Evolutionary conservation across 768 basidiomycete genomes (phyloP).

Genomic region (Boletus subparvulus): DNA sequence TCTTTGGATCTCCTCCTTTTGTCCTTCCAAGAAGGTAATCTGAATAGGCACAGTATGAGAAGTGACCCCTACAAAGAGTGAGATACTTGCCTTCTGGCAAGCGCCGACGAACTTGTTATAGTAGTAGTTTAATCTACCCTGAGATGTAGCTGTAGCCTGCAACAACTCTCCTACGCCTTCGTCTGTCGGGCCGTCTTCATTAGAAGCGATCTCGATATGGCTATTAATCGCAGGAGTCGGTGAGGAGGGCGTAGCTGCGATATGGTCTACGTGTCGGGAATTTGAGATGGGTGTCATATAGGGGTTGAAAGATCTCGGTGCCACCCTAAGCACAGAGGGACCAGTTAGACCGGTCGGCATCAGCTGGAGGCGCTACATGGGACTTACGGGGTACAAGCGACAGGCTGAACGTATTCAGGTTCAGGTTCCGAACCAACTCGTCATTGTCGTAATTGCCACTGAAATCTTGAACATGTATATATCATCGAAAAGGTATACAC

Average conservation of each 20-base stretch:
- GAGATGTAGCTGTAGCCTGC: slow-evolving; percentile 17
- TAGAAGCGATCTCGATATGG: neutral
- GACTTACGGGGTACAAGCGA: slow-evolving; percentile 23
- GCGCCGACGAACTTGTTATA: slow-evolving; percentile 11
- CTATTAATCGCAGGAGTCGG: slow-evolving; percentile 5
- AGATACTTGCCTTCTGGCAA: slow-evolving; percentile 11
- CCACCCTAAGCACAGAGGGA: slow-evolving; percentile 8
- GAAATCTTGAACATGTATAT: neutral
- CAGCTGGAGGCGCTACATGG: neutral
- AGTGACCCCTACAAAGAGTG: neutral
- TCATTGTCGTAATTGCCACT: neutral
- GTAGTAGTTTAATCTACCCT: slow-evolving; percentile 12
- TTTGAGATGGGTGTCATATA: slow-evolving; percentile 30
- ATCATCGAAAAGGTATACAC: neutral
- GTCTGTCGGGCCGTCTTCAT: neutral
- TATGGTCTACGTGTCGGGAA: slow-evolving; percentile 9
- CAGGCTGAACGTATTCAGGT: neutral
- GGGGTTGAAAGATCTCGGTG: slow-evolving; percentile 18
- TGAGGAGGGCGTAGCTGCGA: neutral
- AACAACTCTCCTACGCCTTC: slow-evolving; percentile 7
- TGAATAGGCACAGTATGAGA: slow-evolving; percentile 4
- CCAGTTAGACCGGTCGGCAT: neutral
- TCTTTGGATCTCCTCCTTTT: slow-evolving; percentile 17
- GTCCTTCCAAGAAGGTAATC: slow-evolving; percentile 15
- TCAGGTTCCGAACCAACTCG: neutral